Evolutionary conservation across 1,284 basidiomycete species (phyloP), one percentile per base, ranked within the genome.

Genomic region (Fistulina hepatica): DNA sequence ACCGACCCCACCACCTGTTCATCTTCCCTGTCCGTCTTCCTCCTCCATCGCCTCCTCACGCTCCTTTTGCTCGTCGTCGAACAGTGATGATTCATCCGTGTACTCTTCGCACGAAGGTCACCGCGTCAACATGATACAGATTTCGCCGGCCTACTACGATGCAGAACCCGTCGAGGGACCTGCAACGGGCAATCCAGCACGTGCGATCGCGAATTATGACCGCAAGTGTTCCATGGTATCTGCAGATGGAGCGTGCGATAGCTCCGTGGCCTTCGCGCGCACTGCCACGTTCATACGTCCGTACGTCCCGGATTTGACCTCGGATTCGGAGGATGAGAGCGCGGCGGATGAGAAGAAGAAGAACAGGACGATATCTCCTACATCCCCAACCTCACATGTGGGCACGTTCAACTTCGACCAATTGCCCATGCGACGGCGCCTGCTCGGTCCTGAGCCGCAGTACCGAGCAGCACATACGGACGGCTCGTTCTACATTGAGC

Each of bases 91-190:
- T 34, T 7, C 37, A 37, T 8, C 39, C 38, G n/a, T 17, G 36
- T 9, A 38, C 28, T 44, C 49, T 20, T 21, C 47, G 10, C 51
- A 55, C 20, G 48, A 57, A 44, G 47, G 58, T 46, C 40, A 35
- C 9, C 40, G n/a, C n/a, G n/a, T n/a, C n/a, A n/a, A n/a, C n/a
- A n/a, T 33, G 2, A 71, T 76, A 25, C 64, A 76, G 37, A 71
- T 81, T 20, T 81, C 77, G 3, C 72, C 69, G 4, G 73, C 74
- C 0, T 74, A 70, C 52, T 78, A 69, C 44, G 77, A 81, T 45
- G 63, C 65, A 11, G 63, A 75, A 31, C 66, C 69, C 0, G 63
- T 73, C 3, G 74, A 76, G 40, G 72, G 69, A 1, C 71, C 69
- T 7, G 69, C 67, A 6, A 13, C n/a, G n/a, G n/a, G n/a, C n/a